phyloP scores from a whole-genome alignment of 345 rosid genomes.

The Populus deltoides region DNA sequence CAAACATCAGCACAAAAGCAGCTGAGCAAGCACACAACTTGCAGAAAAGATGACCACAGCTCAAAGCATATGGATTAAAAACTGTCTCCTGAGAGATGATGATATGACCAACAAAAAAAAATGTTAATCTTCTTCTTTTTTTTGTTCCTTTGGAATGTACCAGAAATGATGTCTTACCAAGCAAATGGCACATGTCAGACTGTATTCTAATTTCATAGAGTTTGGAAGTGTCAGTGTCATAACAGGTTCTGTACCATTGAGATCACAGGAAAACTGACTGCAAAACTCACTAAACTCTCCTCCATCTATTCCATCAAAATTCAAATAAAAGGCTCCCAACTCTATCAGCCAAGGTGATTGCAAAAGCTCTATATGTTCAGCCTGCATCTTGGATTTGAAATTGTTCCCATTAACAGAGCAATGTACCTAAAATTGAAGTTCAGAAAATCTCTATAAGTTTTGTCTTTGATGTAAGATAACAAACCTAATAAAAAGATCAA shows the following conservation, averaged over 20 bases:
- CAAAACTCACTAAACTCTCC: slow-evolving; percentile 42
- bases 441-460: neutral
- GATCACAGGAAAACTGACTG: slow-evolving; percentile 57
- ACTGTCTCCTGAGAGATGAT: slow-evolving; percentile 55
- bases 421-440: slow-evolving; percentile 56
- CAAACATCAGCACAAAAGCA: slow-evolving; percentile 66
- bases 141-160: neutral
- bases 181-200: slow-evolving; percentile 81
- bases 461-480: neutral
- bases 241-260: slow-evolving; percentile 45
- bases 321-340: slow-evolving; percentile 82
- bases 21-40: slow-evolving; percentile 88
- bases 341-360: slow-evolving; percentile 97
- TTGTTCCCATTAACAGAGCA: slow-evolving; percentile 73
- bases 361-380: slow-evolving; percentile 78
- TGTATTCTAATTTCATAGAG: slow-evolving; percentile 64
- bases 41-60: slow-evolving; percentile 92
- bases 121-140: neutral
- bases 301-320: slow-evolving; percentile 49
- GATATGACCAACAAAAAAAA: neutral
- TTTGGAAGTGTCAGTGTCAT: slow-evolving; percentile 60
- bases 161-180: slow-evolving; percentile 43
- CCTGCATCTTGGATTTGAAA: slow-evolving; percentile 76
- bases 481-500: neutral
- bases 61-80: slow-evolving; percentile 81